A percentile compares a stretch with the other conserved stretches of the same genome.
Conservation (phyloP, 1,284 basidiomycete genomes). For the Moniliella sp. region DNA sequence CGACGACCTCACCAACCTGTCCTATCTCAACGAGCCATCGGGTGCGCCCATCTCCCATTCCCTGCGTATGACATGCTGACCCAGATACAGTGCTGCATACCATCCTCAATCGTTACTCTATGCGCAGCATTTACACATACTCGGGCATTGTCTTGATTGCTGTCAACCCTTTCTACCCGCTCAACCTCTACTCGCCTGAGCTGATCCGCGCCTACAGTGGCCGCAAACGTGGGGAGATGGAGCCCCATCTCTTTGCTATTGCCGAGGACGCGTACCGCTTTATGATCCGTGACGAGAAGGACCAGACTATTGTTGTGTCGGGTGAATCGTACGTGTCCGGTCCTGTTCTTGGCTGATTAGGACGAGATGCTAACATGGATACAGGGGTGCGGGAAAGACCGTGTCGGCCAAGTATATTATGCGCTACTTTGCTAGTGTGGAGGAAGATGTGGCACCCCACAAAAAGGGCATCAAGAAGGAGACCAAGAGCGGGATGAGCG, state of each 20-base stretch:
- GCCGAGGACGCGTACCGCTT: slow-evolving; percentile 96
- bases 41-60: slow-evolving; percentile 2
- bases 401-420: slow-evolving; percentile 97
- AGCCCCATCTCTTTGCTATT: slow-evolving; percentile 96
- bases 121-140: slow-evolving; percentile 94
- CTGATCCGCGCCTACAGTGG: slow-evolving; percentile 94
- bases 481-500: slow-evolving; percentile 48
- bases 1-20: slow-evolving; percentile 4
- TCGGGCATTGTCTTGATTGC: slow-evolving; percentile 92
- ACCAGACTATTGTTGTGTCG: slow-evolving; percentile 96
- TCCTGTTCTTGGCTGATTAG: neutral
- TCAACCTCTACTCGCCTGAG: slow-evolving; percentile 54
- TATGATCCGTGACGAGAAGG: slow-evolving; percentile 79
- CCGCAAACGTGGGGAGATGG: slow-evolving; percentile 71
- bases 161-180: slow-evolving; percentile 83
- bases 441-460: too few relatives aligned
- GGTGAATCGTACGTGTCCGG: slow-evolving; percentile 59
- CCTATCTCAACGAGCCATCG: slow-evolving; percentile 3
- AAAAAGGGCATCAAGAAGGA: too few relatives aligned
- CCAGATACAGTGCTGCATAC: slow-evolving; percentile 63
- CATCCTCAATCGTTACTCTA: slow-evolving; percentile 83
- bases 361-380: neutral
- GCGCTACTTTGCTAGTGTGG: slow-evolving; percentile 92
- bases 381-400: slow-evolving; percentile 90
- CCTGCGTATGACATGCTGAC: neutral